phyloP scores from a whole-genome alignment of 345 rosid species.

The Gossypium mustelinum region DNA sequence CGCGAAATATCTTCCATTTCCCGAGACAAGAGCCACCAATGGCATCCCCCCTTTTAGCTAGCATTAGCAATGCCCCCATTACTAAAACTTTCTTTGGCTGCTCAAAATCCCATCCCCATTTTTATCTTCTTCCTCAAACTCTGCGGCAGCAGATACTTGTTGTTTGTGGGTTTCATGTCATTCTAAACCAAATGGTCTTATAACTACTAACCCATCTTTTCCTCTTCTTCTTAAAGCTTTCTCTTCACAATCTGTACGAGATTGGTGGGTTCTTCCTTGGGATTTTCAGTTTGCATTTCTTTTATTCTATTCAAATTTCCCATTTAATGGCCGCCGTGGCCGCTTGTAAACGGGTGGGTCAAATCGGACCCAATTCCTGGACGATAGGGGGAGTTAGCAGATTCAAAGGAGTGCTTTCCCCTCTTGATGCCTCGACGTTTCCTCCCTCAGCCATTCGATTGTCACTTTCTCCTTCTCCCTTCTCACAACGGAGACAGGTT shows the following conservation, averaged over 20 bases:
- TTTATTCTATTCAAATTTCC: not conserved
- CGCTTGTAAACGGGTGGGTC: slow-evolving; percentile 43
- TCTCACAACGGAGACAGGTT: slow-evolving; percentile 32
- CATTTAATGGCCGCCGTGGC: slow-evolving; percentile 39
- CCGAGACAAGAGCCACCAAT: not conserved
- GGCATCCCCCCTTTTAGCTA: not conserved
- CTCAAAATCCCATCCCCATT: not conserved
- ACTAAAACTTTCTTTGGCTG: too few relatives aligned
- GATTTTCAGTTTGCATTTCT: not conserved
- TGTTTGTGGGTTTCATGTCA: not conserved
- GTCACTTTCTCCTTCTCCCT: slow-evolving; percentile 18
- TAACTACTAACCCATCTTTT: not conserved
- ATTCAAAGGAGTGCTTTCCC: slow-evolving; percentile 27
- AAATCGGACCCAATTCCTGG: slow-evolving; percentile 25
- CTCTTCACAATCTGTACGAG: not conserved
- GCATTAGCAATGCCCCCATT: not conserved
- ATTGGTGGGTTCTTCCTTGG: slow-evolving; percentile 1
- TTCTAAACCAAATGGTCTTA: not conserved
- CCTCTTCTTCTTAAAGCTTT: not conserved
- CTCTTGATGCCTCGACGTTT: not conserved
- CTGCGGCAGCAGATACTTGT: not conserved
- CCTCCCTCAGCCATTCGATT: slow-evolving; percentile 21
- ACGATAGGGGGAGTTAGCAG: slow-evolving; percentile 14
- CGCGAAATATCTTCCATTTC: slow-evolving; percentile 17
- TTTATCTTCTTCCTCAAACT: not conserved